Percentiles rank a stretch among this genome's conserved stretches.
These are phyloP conservation scores for Discostella stelligeroides DNA, from an alignment of 108 stramenopile genomes.

Conservation along the genomic window DNA sequence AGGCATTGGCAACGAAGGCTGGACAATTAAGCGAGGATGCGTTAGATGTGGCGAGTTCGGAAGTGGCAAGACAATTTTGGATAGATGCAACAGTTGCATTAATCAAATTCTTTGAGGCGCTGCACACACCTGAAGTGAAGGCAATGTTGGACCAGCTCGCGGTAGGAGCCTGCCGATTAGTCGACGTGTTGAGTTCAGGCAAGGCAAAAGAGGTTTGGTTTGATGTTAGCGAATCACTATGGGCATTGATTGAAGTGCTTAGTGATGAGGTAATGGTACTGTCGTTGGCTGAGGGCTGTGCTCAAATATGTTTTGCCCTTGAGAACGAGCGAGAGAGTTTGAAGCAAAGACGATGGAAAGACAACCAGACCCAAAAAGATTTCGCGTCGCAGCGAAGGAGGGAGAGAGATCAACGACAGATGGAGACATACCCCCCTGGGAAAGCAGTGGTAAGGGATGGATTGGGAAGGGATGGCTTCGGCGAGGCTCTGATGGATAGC, in stretches of 20 bases:
- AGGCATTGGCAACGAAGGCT: slow-evolving; percentile 21
- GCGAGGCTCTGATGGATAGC: slow-evolving; percentile 26
- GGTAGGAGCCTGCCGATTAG: slow-evolving; percentile 58
- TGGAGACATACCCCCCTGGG: slow-evolving; percentile 39
- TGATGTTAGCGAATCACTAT: slow-evolving; percentile 53
- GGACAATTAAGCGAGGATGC: slow-evolving; percentile 45
- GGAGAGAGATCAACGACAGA: slow-evolving; percentile 39
- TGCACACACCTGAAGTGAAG: slow-evolving; percentile 76
- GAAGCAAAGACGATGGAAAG: no score
- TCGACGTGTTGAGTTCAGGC: slow-evolving; percentile 65
- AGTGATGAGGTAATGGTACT: slow-evolving; percentile 64
- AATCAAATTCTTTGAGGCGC: slow-evolving; percentile 65
- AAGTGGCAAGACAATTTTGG: slow-evolving; percentile 61
- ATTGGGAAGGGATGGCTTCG: slow-evolving; percentile 29
- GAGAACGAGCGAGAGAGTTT: slow-evolving; percentile 65
- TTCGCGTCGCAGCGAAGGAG: slow-evolving; percentile 19
- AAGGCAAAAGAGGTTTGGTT: slow-evolving; percentile 61
- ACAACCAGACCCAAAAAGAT: no score
- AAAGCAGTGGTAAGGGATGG: slow-evolving; percentile 15
- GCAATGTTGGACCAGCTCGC: slow-evolving; percentile 59
- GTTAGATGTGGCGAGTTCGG: slow-evolving; percentile 52
- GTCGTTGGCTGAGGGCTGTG: slow-evolving; percentile 83
- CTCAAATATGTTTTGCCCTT: slow-evolving; percentile 80
- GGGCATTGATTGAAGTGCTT: slow-evolving; percentile 60
- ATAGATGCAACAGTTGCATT: slow-evolving; percentile 65